Base-by-base conservation (phyloP, 108 stramenopile species). In the Aurantiochytrium sp. region DNA sequence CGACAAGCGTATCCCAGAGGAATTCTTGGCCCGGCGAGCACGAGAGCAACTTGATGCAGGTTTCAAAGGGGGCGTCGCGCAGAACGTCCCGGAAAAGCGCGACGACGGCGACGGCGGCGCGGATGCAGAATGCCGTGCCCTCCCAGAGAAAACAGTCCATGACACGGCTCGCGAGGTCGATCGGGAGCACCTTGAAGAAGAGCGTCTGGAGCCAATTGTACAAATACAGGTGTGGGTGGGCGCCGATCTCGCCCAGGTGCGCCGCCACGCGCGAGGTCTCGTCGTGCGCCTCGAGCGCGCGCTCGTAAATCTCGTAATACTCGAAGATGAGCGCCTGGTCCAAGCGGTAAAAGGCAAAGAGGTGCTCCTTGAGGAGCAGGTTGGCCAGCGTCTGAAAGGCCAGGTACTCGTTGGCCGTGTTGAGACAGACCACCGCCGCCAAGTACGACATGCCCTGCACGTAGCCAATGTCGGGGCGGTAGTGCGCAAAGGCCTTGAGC, bases 141-240 rank as follows among this genome's bases (percentile, higher is more conserved):
- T 81, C 73, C 73, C 39, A 81, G 12, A 81, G 39, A 81, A 81
- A 81, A 41, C 73, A 41, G n/a, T 81, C 73, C n/a, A 81, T 48
- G 42, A 42, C 45, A 24, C 73, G 39, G 12, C 2, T 30, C 21
- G 73, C 73, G 17, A 81, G 73, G 12, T 81, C 45, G 6, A 81
- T 6, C 8, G 73, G 73, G 8, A 81, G 30, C 21, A 81, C 73
- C 45, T 81, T 81, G n/a, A 41, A 48, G 32, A 81, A 81, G 19
- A 81, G 45, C 27, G 73, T 81, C 73, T 81, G 73, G 24, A 81
- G 45, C 73, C 73, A 81, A 48, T 81, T 81, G 73, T 48, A 81
- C 45, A 48, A 41, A 48, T 81, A 81, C 42, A 81, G 45, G 73
- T 81, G 73, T 8, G 73, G 45, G 32, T 81, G 73, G 2, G 3